phyloP scores from a whole-genome alignment of 1,139 yeast genomes.

The Casaregolazyma suthepensis region DNA sequence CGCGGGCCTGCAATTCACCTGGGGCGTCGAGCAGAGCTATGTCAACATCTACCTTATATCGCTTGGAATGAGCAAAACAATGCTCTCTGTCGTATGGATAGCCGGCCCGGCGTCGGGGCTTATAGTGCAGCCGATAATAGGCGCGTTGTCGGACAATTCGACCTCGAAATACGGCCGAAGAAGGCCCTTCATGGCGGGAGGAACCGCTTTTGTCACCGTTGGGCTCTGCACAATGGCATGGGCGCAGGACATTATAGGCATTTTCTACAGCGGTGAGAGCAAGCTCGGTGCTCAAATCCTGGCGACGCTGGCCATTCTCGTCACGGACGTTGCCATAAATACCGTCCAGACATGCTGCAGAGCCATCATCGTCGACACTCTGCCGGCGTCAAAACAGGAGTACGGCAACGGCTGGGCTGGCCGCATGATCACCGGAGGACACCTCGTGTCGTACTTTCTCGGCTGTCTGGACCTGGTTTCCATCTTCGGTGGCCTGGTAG shows the following conservation, averaged over 20 bases:
- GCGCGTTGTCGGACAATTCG: slow-evolving; percentile 48
- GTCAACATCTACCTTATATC: slow-evolving; percentile 39
- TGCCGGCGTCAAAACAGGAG: slow-evolving; percentile 49
- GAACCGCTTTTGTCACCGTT: slow-evolving; percentile 41
- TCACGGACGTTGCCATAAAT: slow-evolving; percentile 51
- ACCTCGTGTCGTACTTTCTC: slow-evolving; percentile 47
- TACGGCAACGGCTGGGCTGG: slow-evolving; percentile 71
- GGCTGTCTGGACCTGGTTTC: slow-evolving; percentile 40
- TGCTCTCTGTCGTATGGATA: slow-evolving; percentile 52
- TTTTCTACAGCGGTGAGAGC: slow-evolving; percentile 10
- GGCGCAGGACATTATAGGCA: slow-evolving; percentile 36
- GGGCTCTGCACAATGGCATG: slow-evolving; percentile 45
- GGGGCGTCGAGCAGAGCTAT: slow-evolving; percentile 40
- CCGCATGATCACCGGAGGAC: slow-evolving; percentile 55
- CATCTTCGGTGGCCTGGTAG: slow-evolving; percentile 34
- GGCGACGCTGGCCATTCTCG: slow-evolving; percentile 46
- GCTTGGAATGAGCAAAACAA: slow-evolving; percentile 48
- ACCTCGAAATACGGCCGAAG: slow-evolving; percentile 43
- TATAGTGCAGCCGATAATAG: slow-evolving; percentile 54
- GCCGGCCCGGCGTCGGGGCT: slow-evolving; percentile 60
- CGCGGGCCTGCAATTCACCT: slow-evolving; percentile 38
- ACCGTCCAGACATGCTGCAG: slow-evolving; percentile 56
- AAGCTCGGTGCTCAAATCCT: slow-evolving; percentile 30
- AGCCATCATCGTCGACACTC: slow-evolving; percentile 53
- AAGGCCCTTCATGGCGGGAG: slow-evolving; percentile 50